Percentiles rank a stretch among this genome's conserved stretches.
Conservation (phyloP, 208 protist species). For the Phytomonas serpens region DNA sequence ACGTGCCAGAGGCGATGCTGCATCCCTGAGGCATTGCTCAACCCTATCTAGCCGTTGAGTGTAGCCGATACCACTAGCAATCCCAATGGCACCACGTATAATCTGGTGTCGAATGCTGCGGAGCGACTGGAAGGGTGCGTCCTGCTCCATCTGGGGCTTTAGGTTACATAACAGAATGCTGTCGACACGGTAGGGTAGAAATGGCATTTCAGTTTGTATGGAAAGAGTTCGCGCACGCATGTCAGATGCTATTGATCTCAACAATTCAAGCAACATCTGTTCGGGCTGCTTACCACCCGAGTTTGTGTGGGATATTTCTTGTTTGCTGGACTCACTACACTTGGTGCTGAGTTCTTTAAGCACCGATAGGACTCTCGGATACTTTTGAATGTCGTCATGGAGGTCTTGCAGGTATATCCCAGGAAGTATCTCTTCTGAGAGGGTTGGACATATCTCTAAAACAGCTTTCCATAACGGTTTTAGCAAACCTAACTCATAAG, state of each 20-base stretch:
- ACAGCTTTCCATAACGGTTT: too few species aligned
- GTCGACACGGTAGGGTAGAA: slow-evolving; percentile 22
- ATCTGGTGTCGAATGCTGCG: slow-evolving; percentile 9
- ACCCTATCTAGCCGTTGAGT: slow-evolving; percentile 8
- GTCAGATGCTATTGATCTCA: slow-evolving; percentile 2
- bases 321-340: background rate
- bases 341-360: background rate
- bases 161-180: slow-evolving; percentile 35
- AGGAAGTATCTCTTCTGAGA: too few species aligned
- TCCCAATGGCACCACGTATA: background rate
- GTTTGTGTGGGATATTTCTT: background rate
- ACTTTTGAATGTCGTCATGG: too few species aligned
- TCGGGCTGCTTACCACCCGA: background rate
- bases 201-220: slow-evolving; percentile 18
- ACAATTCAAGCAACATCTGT: background rate
- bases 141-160: slow-evolving; percentile 18
- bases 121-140: slow-evolving; percentile 36
- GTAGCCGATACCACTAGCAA: slow-evolving; percentile 4
- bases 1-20: slow-evolving; percentile 68
- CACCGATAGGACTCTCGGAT: too few species aligned
- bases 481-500: too few species aligned
- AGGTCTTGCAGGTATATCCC: too few species aligned
- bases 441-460: too few species aligned
- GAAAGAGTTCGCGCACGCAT: slow-evolving; percentile 9
- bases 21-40: slow-evolving; percentile 10